phyloP scores from a whole-genome alignment of 2,329 filamentous ascomycete genomes.

The Tetracladium maxilliforme region DNA sequence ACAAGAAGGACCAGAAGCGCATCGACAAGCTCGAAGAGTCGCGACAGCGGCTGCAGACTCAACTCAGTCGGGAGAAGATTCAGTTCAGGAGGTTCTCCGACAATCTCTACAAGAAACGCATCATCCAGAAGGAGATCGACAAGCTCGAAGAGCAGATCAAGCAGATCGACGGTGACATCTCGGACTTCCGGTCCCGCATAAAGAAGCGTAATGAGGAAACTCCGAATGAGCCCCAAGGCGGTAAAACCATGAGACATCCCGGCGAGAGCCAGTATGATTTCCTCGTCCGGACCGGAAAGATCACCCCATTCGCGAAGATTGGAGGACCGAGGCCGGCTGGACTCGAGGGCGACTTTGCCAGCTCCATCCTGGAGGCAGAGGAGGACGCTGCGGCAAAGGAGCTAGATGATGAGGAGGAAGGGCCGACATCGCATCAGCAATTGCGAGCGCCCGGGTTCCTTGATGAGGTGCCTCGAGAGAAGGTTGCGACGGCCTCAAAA shows the following conservation, averaged over 20 bases:
- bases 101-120: constrained; percentile 35
- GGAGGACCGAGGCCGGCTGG: constrained; percentile 41
- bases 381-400: constrained; percentile 30
- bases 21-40: constrained; percentile 40
- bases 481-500: constrained; percentile 21
- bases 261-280: constrained; percentile 80
- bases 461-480: no score
- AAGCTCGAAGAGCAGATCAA: constrained; percentile 51
- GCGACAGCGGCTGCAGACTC: constrained; percentile 24
- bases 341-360: constrained; percentile 55
- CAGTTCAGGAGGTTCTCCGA: constrained; percentile 25
- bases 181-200: constrained; percentile 70
- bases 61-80: constrained; percentile 16
- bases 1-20: constrained; percentile 45
- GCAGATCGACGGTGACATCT: constrained; percentile 57
- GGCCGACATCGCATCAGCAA: constrained; percentile 53
- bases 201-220: constrained; percentile 52
- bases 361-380: constrained; percentile 71
- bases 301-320: constrained; percentile 84
- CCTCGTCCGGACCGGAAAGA: constrained; percentile 90
- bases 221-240: constrained; percentile 24
- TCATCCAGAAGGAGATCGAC: constrained; percentile 49
- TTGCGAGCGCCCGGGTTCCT: constrained; percentile 61
- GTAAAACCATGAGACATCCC: constrained; percentile 44
- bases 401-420: constrained; percentile 23